Conservation (phyloP, 495 filamentous ascomycete species). For the Mytilinidion resinicola region DNA sequence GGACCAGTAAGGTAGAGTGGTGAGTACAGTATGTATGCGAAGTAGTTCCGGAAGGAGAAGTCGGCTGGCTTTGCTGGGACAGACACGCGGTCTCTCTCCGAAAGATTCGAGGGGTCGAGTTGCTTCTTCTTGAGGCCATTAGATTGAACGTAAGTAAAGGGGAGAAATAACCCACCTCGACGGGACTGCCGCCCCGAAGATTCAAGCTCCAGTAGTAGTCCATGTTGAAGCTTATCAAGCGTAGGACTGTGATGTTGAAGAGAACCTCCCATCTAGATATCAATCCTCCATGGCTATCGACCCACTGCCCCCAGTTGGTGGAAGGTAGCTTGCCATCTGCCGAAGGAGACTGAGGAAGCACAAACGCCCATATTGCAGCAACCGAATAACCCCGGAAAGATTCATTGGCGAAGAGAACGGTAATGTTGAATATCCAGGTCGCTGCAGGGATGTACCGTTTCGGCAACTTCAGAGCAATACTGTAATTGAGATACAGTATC, state of each 20-base stretch:
- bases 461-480: conserved; percentile 63
- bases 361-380: conserved; percentile 49
- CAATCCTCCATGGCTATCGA: conserved; percentile 75
- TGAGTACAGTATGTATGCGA: conserved; percentile 84
- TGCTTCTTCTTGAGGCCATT: conserved; percentile 92
- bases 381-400: conserved; percentile 70
- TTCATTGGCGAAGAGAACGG: conserved; percentile 84
- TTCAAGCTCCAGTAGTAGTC: conserved; percentile 92
- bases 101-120: conserved; percentile 75
- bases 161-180: conserved; percentile 64
- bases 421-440: conserved; percentile 95
- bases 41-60: conserved; percentile 74
- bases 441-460: conserved; percentile 58
- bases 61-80: conserved; percentile 64
- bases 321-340: conserved; percentile 34
- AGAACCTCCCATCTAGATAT: conserved; percentile 86
- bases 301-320: conserved; percentile 53
- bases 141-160: conserved; percentile 38
- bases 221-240: conserved; percentile 92
- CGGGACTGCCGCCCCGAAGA: conserved; percentile 54
- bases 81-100: conserved; percentile 76
- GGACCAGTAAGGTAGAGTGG: conserved; percentile 90
- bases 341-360: conserved; percentile 40
- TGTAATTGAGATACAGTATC: conserved; percentile 78
- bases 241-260: conserved; percentile 93